These are phyloP conservation scores for Miscanthus lutarioriparius DNA, from an alignment of 176 grass and related monocot species.

Conservation along the genomic window DNA sequence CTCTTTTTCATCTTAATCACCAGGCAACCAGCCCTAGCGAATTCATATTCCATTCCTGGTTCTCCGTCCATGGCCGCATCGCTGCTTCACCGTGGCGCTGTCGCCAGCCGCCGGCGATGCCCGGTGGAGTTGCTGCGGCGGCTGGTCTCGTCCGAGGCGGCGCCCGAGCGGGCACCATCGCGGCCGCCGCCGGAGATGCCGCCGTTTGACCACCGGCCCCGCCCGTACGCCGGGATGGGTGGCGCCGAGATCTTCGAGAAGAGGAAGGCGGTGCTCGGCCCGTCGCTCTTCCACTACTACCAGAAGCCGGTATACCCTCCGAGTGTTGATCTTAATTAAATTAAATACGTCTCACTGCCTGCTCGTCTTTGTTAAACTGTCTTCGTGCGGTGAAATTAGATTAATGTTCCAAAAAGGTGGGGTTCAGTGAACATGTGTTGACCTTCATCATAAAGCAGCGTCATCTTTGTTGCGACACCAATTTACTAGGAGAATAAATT, in stretches of 20 bases:
- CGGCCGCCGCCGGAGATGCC: constrained; percentile 54
- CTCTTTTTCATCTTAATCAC: background rate
- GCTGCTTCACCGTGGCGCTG: constrained; percentile 29
- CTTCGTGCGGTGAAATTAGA: background rate
- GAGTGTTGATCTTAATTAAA: background rate
- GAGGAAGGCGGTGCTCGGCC: constrained; percentile 76
- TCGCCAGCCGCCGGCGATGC: background rate
- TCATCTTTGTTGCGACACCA: background rate
- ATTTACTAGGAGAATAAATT: background rate
- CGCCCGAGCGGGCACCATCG: constrained; percentile 7
- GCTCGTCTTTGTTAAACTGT: background rate
- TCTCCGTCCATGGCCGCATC: constrained; percentile 38
- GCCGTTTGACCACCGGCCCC: constrained; percentile 73
- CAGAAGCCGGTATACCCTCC: constrained; percentile 70
- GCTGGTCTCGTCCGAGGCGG: constrained; percentile 47
- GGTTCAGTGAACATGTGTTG: background rate
- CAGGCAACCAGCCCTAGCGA: background rate
- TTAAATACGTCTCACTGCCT: background rate
- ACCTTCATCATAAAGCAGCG: background rate
- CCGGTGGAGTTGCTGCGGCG: constrained; percentile 29
- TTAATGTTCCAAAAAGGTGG: background rate
- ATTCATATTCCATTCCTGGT: background rate
- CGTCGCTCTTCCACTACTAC: constrained; percentile 98
- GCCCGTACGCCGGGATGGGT: constrained; percentile 60
- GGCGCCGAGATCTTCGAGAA: constrained; percentile 68